Evolutionary conservation across 345 rosid species (phyloP).

Genomic region (Draba incana): DNA sequence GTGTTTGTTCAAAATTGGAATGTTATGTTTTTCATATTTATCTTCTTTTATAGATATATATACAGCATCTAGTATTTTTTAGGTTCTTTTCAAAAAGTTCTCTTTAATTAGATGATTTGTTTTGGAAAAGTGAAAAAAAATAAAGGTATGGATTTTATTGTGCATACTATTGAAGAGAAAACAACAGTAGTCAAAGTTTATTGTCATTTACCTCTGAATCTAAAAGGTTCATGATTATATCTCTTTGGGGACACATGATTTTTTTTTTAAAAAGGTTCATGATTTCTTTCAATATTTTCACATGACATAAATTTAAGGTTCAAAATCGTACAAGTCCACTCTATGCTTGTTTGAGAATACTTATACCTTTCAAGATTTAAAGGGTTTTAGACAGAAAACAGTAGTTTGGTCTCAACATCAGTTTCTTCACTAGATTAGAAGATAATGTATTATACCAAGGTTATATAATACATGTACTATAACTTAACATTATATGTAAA

Average conservation of each 20-base stretch:
- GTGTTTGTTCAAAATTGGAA: slow-evolving; percentile 28
- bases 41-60: not conserved
- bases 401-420: not conserved
- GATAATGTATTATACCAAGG: not conserved
- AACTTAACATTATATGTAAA: not conserved
- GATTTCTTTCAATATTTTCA: slow-evolving; percentile 2
- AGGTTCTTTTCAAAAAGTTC: slow-evolving; percentile 17
- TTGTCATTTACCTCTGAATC: slow-evolving; percentile 15
- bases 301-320: not conserved
- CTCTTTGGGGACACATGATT: not conserved
- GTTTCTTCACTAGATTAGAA: not conserved
- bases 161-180: slow-evolving; percentile 10
- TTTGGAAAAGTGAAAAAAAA: slow-evolving; percentile 16
- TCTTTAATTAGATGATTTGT: slow-evolving; percentile 19
- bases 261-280: not conserved
- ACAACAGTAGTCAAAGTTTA: slow-evolving; percentile 10
- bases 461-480: not conserved
- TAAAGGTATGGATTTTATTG: slow-evolving; percentile 4
- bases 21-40: not conserved
- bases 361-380: not conserved
- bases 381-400: not conserved
- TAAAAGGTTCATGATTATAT: slow-evolving; percentile 17
- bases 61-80: not conserved
- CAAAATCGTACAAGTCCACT: slow-evolving; percentile 4
- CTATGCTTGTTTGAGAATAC: not conserved